Evolutionary conservation across 2,329 filamentous ascomycete genomes (phyloP).

Genomic region (Tolypocladium inflatum): DNA sequence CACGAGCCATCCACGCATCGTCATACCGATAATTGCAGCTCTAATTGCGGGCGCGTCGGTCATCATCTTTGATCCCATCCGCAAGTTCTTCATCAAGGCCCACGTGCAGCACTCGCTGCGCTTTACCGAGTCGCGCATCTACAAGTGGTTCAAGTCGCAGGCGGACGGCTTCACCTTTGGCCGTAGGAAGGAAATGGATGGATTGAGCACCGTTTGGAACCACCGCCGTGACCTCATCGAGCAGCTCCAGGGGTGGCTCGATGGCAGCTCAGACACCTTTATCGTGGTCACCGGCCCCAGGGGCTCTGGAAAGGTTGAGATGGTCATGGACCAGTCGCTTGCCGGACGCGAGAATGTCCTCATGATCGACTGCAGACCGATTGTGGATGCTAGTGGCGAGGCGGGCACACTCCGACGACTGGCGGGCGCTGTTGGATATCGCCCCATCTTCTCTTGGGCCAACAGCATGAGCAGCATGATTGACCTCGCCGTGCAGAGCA

Average conservation of each 20-base stretch:
- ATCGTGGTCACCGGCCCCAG: constrained; percentile 88
- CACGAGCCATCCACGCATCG: constrained; percentile 73
- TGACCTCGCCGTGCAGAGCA: constrained; percentile 86
- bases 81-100: constrained; percentile 83
- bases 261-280: constrained; percentile 84
- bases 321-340: constrained; percentile 77
- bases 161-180: constrained; percentile 57
- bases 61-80: constrained; percentile 85
- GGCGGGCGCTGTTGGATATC: constrained; percentile 77
- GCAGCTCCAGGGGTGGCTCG: constrained; percentile 74
- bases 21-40: constrained; percentile 74
- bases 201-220: constrained; percentile 76
- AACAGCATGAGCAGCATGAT: constrained; percentile 89
- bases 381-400: constrained; percentile 85
- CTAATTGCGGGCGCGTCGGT: constrained; percentile 76
- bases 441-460: constrained; percentile 91
- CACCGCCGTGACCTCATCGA: constrained; percentile 76
- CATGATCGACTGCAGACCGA: constrained; percentile 84
- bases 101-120: constrained; percentile 74
- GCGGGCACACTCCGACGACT: constrained; percentile 74
- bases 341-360: constrained; percentile 68
- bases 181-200: constrained; percentile 47
- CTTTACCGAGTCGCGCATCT: constrained; percentile 61
- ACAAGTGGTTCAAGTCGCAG: constrained; percentile 65
- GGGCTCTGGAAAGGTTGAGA: constrained; percentile 82